Evolutionary conservation across 768 basidiomycete genomes (phyloP), one percentile per base, ranked within the genome.

Genomic region (Lactarius hatsudake): DNA sequence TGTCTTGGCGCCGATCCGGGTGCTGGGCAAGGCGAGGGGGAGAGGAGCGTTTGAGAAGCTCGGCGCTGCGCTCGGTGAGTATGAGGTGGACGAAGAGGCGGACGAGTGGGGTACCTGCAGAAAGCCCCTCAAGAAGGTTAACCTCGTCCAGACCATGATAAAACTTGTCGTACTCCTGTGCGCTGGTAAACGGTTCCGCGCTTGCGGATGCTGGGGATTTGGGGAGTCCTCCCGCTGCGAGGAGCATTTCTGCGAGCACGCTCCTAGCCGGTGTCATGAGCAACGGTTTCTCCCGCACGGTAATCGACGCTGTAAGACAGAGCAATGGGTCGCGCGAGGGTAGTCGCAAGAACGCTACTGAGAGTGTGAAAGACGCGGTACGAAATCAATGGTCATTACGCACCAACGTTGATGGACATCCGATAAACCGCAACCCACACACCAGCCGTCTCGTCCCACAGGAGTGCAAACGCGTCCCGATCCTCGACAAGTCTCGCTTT

Each of bases 251-350:
- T 6, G 71, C 72, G 17, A 85, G 71, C 1, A 77, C 73, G 60
- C 75, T 71, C 36, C 79, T 71, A 6, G 76, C 74, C 7, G 82
- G 76, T 2, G 81, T 83, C 15, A 82, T 71, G 17, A 82, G 76
- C 8, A 91, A 74, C 0, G 88, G 84, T 72, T 87, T 91, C 28
- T 96, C 93, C 59, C 94, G 85, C n/a, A 96, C 79, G 0, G 94
- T 97, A n/a, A 87, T 83, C 3, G 91, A 93, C 4, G 88, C 82
- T 0, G 94, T 97, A 34, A 97, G 77, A 72, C 90, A 94, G 32
- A 97, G 82, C 13, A 96, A 76, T 12, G 94, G 94, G 67, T 94
- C 86, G 3, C 79, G 72, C 58, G 89, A 84, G 40, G 82, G 80
- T 18, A 93, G 85, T 38, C 87, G 83, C 34, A 94, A 77, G 74